Evolutionary conservation across 352 stramenopile genomes (phyloP).

Genomic region (Achlya hypogyna): DNA sequence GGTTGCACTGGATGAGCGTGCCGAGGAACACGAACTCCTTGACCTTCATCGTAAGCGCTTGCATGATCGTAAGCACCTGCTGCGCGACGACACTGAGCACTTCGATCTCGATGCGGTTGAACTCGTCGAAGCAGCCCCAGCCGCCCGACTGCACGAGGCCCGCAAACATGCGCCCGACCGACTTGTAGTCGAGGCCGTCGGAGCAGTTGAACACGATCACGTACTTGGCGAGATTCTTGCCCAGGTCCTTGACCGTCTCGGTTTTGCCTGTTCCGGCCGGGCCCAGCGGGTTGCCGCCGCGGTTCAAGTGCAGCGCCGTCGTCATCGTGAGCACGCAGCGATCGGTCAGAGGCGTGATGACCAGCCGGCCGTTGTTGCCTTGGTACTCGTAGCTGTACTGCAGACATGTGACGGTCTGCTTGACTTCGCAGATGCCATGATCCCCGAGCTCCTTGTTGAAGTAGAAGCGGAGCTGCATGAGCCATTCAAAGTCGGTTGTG

Average conservation of each 20-base stretch:
- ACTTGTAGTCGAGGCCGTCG: constrained; percentile 92
- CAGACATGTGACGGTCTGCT: constrained; percentile 76
- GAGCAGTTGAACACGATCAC: constrained; percentile 94
- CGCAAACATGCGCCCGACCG: constrained; percentile 88
- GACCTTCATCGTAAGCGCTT: constrained; percentile 70
- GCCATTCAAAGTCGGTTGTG: constrained; percentile 87
- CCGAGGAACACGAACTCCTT: constrained; percentile 77
- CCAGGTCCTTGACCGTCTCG: constrained; percentile 91
- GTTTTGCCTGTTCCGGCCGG: constrained; percentile 91
- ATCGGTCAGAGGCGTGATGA: constrained; percentile 90
- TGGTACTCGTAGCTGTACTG: constrained; percentile 85
- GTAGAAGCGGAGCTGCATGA: constrained; percentile 84
- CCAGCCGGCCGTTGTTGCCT: constrained; percentile 81
- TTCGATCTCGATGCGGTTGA: constrained; percentile 95
- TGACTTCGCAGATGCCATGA: constrained; percentile 75
- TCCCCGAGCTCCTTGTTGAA: constrained; percentile 80
- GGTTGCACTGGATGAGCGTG: constrained; percentile 74
- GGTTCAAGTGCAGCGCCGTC: constrained; percentile 86
- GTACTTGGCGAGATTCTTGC: constrained; percentile 91
- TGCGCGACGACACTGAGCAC: constrained; percentile 91
- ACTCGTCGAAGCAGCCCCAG: constrained; percentile 94
- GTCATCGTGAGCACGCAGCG: constrained; percentile 90
- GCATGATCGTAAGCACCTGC: constrained; percentile 86
- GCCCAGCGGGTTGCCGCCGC: constrained; percentile 85
- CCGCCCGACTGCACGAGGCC: constrained; percentile 87